These are phyloP conservation scores for Danielozyma ontarioensis DNA, from an alignment of 805 yeast species.

Conservation along the genomic window DNA sequence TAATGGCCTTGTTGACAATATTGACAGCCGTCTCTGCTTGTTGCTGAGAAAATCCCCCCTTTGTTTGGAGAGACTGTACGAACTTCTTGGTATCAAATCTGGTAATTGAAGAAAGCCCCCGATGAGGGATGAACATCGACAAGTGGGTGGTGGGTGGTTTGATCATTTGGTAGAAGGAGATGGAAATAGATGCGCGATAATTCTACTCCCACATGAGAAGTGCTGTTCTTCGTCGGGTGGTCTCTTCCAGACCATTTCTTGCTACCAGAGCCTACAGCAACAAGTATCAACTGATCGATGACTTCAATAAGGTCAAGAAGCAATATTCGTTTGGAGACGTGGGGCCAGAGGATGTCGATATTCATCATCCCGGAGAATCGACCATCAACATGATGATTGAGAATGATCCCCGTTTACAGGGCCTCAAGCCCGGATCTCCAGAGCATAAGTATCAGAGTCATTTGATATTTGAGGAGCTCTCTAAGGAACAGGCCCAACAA, in stretches of 20 bases:
- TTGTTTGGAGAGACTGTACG: conserved; percentile 57
- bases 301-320: conserved; percentile 32
- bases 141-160: not conserved
- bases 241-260: not conserved
- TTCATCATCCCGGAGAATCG: too few species aligned
- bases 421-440: conserved; percentile 25
- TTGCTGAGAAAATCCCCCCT: conserved; percentile 62
- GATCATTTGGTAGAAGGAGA: not conserved
- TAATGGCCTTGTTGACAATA: conserved; percentile 67
- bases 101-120: conserved; percentile 25
- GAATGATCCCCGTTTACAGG: conserved; percentile 26
- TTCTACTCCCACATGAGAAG: conserved; percentile 1
- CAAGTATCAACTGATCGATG: conserved; percentile 19
- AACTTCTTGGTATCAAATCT: conserved; percentile 75
- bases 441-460: conserved; percentile 31
- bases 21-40: conserved; percentile 80
- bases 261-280: not conserved
- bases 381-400: conserved; percentile 20
- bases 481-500: conserved; percentile 20
- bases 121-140: not conserved
- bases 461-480: conserved; percentile 22
- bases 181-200: not conserved
- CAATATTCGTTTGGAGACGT: conserved; percentile 22
- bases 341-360: conserved; percentile 8
- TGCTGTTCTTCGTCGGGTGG: not conserved